These are phyloP conservation scores for Yamadazyma songkhlaensis DNA, from an alignment of 1,139 yeast genomes.

Conservation along the genomic window DNA sequence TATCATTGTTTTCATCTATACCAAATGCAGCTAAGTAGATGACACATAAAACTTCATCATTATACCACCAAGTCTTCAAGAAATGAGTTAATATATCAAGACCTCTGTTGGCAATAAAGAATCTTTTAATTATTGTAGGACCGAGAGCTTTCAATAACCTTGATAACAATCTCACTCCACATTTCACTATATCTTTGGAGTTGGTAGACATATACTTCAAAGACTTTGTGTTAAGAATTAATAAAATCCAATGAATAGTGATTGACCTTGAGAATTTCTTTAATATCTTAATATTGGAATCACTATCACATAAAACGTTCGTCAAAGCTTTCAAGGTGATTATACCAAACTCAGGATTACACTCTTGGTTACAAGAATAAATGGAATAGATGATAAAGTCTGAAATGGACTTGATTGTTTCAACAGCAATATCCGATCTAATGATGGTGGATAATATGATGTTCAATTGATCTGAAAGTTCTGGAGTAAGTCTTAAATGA, in stretches of 20 bases:
- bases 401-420: conserved; percentile 33
- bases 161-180: conserved; percentile 50
- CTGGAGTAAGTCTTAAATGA: conserved; percentile 11
- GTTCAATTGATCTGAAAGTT: conserved; percentile 18
- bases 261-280: conserved; percentile 55
- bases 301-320: conserved; percentile 29
- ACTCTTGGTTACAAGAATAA: conserved; percentile 22
- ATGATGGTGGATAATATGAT: conserved; percentile 22
- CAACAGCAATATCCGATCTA: conserved; percentile 35
- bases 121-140: conserved; percentile 43
- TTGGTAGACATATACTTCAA: conserved; percentile 6
- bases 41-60: conserved; percentile 30
- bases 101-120: conserved; percentile 54
- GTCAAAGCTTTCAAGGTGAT: conserved; percentile 29
- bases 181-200: conserved; percentile 32
- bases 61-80: conserved; percentile 46
- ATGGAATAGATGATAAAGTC: conserved; percentile 36
- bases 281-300: conserved; percentile 32
- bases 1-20: conserved; percentile 17
- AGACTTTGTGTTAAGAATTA: conserved; percentile 42
- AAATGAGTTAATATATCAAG: conserved; percentile 48
- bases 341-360: conserved; percentile 29
- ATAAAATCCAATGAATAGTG: conserved; percentile 65
- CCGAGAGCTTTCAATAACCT: conserved; percentile 49
- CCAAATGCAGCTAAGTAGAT: conserved; percentile 45